Conservation (phyloP, 768 basidiomycete genomes). For the Xanthoconium stramineum region DNA sequence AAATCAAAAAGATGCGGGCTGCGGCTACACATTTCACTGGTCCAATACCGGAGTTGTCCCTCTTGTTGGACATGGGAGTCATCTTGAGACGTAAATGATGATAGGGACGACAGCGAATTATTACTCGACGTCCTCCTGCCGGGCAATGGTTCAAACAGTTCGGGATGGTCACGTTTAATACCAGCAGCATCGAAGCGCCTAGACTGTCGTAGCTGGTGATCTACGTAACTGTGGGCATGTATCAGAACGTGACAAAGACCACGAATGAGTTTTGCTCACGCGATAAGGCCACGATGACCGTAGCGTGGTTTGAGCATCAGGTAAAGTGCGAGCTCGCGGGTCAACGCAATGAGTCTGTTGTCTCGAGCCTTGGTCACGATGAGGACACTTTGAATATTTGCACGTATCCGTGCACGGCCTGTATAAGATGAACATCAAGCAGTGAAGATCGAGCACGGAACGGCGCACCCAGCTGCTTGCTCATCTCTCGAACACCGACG, state of each 20-base stretch:
- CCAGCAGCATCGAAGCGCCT: conserved; percentile 93
- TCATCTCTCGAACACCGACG: conserved; percentile 96
- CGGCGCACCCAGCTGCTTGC: conserved; percentile 87
- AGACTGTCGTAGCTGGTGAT: conserved; percentile 83
- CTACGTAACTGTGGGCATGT: conserved; percentile 71
- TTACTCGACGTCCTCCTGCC: conserved; percentile 70
- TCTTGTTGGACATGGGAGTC: conserved; percentile 48
- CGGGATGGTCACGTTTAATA: conserved; percentile 80
- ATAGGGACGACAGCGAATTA: conserved; percentile 56
- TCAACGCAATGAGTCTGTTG: conserved; percentile 93
- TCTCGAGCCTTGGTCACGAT: conserved; percentile 98
- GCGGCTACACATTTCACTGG: conserved; percentile 89
- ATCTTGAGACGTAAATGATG: conserved; percentile 43
- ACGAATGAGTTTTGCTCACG: conserved; percentile 48
- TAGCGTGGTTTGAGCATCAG: conserved; percentile 85
- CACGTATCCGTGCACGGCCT: conserved; percentile 91
- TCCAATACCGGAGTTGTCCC: conserved; percentile 97
- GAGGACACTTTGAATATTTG: conserved; percentile 88
- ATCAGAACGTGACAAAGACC: conserved; percentile 13
- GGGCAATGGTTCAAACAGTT: conserved; percentile 78
- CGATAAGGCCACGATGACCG: conserved; percentile 75
- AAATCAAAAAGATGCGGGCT: conserved; percentile 96
- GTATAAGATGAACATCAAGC: conserved; percentile 11
- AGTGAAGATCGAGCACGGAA: conserved; percentile 1
- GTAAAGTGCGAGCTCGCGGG: conserved; percentile 89